Conservation (phyloP, 805 yeast genomes). For the Candida fluviatilis region DNA sequence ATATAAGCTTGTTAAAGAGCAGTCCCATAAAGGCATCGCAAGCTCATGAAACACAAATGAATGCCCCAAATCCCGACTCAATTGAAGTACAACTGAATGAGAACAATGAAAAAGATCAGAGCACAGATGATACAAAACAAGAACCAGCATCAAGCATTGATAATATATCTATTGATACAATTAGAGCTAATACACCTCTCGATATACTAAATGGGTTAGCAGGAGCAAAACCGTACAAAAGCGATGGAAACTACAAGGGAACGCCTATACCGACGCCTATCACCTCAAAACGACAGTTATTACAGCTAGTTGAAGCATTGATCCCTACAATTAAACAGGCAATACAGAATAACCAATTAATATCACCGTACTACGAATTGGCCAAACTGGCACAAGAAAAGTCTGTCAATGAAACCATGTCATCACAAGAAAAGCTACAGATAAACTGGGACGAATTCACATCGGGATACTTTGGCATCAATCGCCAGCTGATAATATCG, state of each 20-base stretch:
- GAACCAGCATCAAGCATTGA: no score
- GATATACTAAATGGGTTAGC: conserved; percentile 8
- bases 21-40: not conserved
- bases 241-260: conserved; percentile 12
- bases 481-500: conserved; percentile 51
- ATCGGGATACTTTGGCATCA: conserved; percentile 61
- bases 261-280: conserved; percentile 19
- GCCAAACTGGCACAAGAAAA: conserved; percentile 40
- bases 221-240: conserved; percentile 10
- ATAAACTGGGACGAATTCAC: conserved; percentile 43
- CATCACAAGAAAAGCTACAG: conserved; percentile 43
- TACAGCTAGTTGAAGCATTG: conserved; percentile 23
- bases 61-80: no score
- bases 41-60: no score
- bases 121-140: no score
- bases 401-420: conserved; percentile 41
- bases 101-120: no score
- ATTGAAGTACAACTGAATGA: no score
- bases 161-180: no score
- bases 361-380: conserved; percentile 46
- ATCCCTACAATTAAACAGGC: conserved; percentile 32
- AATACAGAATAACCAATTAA: conserved; percentile 36
- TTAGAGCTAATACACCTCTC: no score
- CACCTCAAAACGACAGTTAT: conserved; percentile 27
- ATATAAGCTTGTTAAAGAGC: not conserved